phyloP scores from a whole-genome alignment of 306 rosid species.

The Lathyrus sativus region DNA sequence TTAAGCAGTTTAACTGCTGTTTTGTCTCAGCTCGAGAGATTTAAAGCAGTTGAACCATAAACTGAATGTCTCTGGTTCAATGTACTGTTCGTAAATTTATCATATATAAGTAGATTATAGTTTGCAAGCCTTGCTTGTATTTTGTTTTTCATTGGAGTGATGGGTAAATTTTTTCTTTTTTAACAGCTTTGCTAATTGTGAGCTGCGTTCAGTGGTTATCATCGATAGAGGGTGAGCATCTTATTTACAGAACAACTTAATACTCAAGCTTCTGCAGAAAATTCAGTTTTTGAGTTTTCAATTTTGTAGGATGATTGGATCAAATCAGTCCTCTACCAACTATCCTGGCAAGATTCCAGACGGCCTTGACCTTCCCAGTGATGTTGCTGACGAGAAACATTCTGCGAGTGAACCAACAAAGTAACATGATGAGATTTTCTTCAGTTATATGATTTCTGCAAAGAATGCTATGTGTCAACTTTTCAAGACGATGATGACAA shows the following conservation, averaged over 20 bases:
- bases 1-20: too few relatives aligned
- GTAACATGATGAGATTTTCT: constrained; percentile 24
- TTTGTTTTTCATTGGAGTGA: too few relatives aligned
- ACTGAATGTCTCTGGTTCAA: too few relatives aligned
- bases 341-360: constrained; percentile 70
- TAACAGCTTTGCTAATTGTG: constrained; percentile 84
- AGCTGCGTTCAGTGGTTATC: constrained; percentile 82
- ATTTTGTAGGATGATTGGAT: constrained; percentile 63
- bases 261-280: constrained; percentile 19
- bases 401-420: constrained; percentile 38
- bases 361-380: constrained; percentile 82
- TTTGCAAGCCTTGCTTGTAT: too few relatives aligned
- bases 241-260: constrained; percentile 28
- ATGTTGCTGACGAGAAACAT: constrained; percentile 57
- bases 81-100: too few relatives aligned
- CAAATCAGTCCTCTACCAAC: constrained; percentile 64
- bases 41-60: too few relatives aligned
- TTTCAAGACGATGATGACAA: constrained; percentile 4
- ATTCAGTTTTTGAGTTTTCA: not conserved
- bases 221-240: constrained; percentile 72
- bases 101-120: too few relatives aligned
- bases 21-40: too few relatives aligned
- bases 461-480: not conserved
- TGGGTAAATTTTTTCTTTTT: too few relatives aligned
- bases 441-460: not conserved